Evolutionary conservation across 768 basidiomycete genomes (phyloP), one percentile per base, ranked within the genome.

Genomic region (Amanita subjunquillea): DNA sequence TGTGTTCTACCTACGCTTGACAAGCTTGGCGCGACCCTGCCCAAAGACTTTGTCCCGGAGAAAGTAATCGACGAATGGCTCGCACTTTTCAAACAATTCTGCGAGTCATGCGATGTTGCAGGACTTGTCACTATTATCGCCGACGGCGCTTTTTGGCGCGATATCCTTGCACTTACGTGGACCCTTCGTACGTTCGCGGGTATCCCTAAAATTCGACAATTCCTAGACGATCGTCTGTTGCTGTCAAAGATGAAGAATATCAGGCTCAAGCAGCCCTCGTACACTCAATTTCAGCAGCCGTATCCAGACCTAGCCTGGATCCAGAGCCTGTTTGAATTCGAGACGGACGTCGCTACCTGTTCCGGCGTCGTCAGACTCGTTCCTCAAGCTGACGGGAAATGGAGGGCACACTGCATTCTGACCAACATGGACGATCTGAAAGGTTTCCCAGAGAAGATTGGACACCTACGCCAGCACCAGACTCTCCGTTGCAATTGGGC

Each of bases 121-220:
- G 32, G 20, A 25, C 32, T 48, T 25, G 15, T 47, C 34, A 48
- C 43, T 29, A 54, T 57, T 10, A 48, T 60, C 6, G 56, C 54
- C 3, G 57, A 61, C 6, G 50, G 50, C 41, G 69, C 69, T 4
- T 76, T 75, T 53, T 84, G 82, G 83, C 66, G 80, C 8, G 82
- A 84, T 56, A 68, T 76, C 50, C 72, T 82, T 15, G 72, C 77
- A 0, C 68, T 84, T 49, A 83, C 82, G 13, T 83, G 80, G 80
- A 73, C 80, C 54, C 75, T 82, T 42, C 75, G 81, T 41, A 78
- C 80, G 6, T 77, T 84, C 58, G 69, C 74, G 55, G 71, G 76
- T 12, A 62, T 57, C 34, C 22, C 59, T 1, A 60, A 63, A 7
- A 75, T 84, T 38, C 59, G 52, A 3, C 59, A 61, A 29, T 75